These are phyloP conservation scores for Penicillium digitatum DNA, from an alignment of 2,329 filamentous ascomycete species.

Conservation along the genomic window DNA sequence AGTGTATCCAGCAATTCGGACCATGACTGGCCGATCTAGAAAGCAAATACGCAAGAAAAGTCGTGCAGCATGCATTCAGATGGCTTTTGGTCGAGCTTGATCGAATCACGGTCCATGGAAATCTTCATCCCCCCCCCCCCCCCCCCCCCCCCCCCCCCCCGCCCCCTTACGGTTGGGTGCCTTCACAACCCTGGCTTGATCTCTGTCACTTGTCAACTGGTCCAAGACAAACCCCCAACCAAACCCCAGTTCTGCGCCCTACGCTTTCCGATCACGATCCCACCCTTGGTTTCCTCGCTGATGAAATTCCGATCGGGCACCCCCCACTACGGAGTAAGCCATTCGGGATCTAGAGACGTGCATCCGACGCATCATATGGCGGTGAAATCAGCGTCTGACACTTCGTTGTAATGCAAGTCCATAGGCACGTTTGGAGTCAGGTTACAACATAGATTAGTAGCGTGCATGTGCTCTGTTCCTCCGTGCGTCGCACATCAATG, in stretches of 20 bases:
- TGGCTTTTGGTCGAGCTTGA: neutral
- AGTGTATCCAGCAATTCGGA: neutral
- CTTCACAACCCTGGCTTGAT: neutral
- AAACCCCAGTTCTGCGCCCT: neutral
- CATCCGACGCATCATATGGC: constrained; percentile 31
- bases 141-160: neutral
- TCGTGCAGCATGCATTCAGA: constrained; percentile 3
- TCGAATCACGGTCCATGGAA: neutral
- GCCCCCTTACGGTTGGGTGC: neutral
- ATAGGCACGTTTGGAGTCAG: neutral
- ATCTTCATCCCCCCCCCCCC: neutral
- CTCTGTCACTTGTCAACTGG: neutral
- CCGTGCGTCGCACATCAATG: neutral
- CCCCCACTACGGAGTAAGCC: neutral
- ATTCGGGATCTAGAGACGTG: neutral
- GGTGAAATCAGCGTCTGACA: constrained; percentile 22
- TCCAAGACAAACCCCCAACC: neutral
- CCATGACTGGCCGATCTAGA: constrained; percentile 2
- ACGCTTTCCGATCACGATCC: neutral
- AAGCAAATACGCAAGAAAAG: neutral
- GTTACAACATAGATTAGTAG: neutral
- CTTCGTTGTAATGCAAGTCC: neutral
- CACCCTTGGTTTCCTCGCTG: neutral
- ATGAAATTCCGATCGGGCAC: neutral
- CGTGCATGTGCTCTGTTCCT: neutral